Percentiles rank a stretch among this genome's conserved stretches.
Evolutionary conservation across 176 grass and related monocot genomes (phyloP).

Genomic region (Aegilops bicornis): DNA sequence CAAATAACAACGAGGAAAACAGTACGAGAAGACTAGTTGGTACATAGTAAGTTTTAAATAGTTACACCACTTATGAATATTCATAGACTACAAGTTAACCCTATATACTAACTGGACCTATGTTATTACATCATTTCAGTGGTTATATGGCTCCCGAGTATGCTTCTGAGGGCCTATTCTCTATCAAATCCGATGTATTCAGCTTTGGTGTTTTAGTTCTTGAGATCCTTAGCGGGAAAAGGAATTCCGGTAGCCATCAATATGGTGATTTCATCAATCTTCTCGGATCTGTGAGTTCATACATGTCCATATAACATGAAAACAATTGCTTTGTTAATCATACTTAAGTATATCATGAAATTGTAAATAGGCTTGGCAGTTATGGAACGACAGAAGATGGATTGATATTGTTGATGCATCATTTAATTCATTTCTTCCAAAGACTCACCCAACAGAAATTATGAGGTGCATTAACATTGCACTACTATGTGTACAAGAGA

Average conservation of each 20-base stretch:
- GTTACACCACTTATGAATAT: too few relatives aligned
- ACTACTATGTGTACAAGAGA: constrained; percentile 17
- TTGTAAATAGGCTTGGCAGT: background rate
- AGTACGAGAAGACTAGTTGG: constrained; percentile 40
- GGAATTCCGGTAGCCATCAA: background rate
- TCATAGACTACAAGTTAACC: background rate
- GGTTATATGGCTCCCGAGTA: constrained; percentile 2
- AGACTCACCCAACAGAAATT: background rate
- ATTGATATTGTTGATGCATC: background rate
- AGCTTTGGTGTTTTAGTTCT: background rate
- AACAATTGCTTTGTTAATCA: background rate
- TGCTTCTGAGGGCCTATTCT: background rate
- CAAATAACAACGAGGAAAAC: constrained; percentile 18
- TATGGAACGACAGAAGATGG: constrained; percentile 8
- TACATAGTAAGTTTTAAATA: constrained; percentile 44
- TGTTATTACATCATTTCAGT: background rate
- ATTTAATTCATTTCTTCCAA: background rate
- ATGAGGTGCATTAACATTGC: constrained; percentile 11
- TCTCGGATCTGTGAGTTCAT: background rate
- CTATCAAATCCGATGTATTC: constrained; percentile 9
- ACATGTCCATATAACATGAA: background rate
- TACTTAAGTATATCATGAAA: background rate
- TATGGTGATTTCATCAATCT: background rate
- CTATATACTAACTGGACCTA: background rate
- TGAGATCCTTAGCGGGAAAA: background rate